These are phyloP conservation scores for Hypoxylon sp. DNA, from an alignment of 2,329 filamentous ascomycete genomes.

Conservation along the genomic window DNA sequence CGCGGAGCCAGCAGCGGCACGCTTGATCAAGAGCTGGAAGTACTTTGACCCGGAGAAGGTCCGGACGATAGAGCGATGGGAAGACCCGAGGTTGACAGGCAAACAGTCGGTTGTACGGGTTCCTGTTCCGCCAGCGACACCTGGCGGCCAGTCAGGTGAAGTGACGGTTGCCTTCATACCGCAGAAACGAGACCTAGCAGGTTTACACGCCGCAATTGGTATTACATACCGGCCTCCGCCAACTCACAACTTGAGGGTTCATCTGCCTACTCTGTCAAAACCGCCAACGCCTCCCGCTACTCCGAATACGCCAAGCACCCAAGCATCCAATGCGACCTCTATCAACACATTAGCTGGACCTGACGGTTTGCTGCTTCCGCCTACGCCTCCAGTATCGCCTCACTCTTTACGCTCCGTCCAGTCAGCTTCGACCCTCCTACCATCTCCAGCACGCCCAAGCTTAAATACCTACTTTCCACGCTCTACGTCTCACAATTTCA, in stretches of 20 bases:
- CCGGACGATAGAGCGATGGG: slow-evolving; percentile 62
- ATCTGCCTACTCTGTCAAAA: slow-evolving; percentile 29
- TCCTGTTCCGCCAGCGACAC: slow-evolving; percentile 66
- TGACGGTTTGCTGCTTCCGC: slow-evolving; percentile 50
- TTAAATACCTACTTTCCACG: slow-evolving; percentile 26
- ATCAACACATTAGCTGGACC: slow-evolving; percentile 29
- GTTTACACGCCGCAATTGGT: slow-evolving; percentile 76
- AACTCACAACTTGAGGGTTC: slow-evolving; percentile 40
- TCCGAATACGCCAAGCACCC: slow-evolving; percentile 47
- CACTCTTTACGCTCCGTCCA: slow-evolving; percentile 55
- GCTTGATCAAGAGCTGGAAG: slow-evolving; percentile 76
- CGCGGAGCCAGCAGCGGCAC: slow-evolving; percentile 75
- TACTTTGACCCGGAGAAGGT: slow-evolving; percentile 72
- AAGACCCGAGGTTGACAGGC: slow-evolving; percentile 57
- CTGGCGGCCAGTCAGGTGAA: slow-evolving; percentile 72
- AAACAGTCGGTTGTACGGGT: slow-evolving; percentile 60
- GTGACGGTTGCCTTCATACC: slow-evolving; percentile 78
- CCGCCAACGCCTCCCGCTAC: slow-evolving; percentile 54
- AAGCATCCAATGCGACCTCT: slow-evolving; percentile 28
- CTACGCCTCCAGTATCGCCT: slow-evolving; percentile 58
- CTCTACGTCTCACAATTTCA: slow-evolving; percentile 20
- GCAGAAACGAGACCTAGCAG: slow-evolving; percentile 71
- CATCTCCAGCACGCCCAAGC: slow-evolving; percentile 45
- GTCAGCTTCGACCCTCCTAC: slow-evolving; percentile 56
- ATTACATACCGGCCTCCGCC: slow-evolving; percentile 78